Evolutionary conservation across 495 filamentous ascomycete species (phyloP), one percentile per base, ranked within the genome.

Genomic region (Penicillium bovifimosum): DNA sequence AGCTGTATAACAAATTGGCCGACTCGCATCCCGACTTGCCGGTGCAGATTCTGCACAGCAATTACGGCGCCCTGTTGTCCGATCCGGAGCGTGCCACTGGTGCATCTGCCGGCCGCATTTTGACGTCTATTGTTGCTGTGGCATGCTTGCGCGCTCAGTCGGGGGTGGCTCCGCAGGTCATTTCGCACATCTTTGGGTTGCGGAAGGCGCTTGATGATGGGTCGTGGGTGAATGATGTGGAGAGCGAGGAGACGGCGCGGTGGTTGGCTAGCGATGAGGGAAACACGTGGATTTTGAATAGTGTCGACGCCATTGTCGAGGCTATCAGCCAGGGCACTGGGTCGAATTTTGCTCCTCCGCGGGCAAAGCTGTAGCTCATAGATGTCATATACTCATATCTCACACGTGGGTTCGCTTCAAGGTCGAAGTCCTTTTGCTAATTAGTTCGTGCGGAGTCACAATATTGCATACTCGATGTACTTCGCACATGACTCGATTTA

Each of bases 111-210:
- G 87, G 87, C 0, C 64, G 87, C 11, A 74, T 83, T 4, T 58
- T 84, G 48, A 90, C 86, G 3, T 84, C 80, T 40, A 70, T 90
- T 14, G 75, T 88, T 6, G 87, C 86, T 0, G 71, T 91, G 31
- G 71, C 86, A 9, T 87, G 82, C 62, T 58, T 91, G 60, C 65
- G 87, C 16, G 78, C 87, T 42, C 87, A 91, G 72, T 83, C 82
- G 9, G 87, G 87, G 1, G 87, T 90, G 3, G 87, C 82, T 2
- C 87, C 87, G 18, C 87, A 91, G 73, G 86, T 91, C 6, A 67
- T 82, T 6, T 85, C 80, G 52, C 87, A 91, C 69, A 71, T 91
- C 0, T 90, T 86, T 72, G 87, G 86, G 4, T 56, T 88, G 62
- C 62, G 84, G 38, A 91, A 91, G 73, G 85, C 79, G 11, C 72